Conservation (phyloP, 208 protist genomes). For the Trypanosoma caninum region DNA sequence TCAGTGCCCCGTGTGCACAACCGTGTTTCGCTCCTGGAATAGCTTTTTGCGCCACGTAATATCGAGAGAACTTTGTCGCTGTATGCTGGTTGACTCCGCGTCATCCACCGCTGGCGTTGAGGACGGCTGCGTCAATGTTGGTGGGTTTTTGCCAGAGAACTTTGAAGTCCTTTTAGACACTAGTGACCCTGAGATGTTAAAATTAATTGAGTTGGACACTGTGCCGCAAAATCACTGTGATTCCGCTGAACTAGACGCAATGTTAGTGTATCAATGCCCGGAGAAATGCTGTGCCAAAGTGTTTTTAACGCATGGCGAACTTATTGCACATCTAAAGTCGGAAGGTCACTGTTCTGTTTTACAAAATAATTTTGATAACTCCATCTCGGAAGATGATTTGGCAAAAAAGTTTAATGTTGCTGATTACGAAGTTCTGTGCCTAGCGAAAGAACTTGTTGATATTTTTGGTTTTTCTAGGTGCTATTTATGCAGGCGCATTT, state of each 20-base stretch:
- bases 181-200: constrained; percentile 12
- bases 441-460: constrained; percentile 28
- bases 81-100: constrained; percentile 14
- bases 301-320: constrained; percentile 61
- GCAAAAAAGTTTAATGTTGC: neutral
- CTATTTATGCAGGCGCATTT: neutral
- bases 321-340: constrained; percentile 46
- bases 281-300: constrained; percentile 34
- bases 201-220: neutral
- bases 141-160: constrained; percentile 22
- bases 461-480: constrained; percentile 11
- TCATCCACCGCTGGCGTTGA: neutral
- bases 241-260: constrained; percentile 18
- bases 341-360: constrained; percentile 24
- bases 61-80: constrained; percentile 31
- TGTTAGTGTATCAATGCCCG: constrained; percentile 28
- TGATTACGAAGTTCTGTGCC: constrained; percentile 51
- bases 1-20: constrained; percentile 61
- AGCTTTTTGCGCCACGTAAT: constrained; percentile 41
- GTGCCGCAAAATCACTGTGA: neutral
- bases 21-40: constrained; percentile 53
- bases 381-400: neutral
- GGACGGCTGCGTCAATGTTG: too few species aligned
- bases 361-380: neutral
- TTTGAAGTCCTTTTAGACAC: constrained; percentile 60